These are phyloP conservation scores for Perkinsus olseni DNA, from an alignment of 169 alveolate species.

Conservation along the genomic window DNA sequence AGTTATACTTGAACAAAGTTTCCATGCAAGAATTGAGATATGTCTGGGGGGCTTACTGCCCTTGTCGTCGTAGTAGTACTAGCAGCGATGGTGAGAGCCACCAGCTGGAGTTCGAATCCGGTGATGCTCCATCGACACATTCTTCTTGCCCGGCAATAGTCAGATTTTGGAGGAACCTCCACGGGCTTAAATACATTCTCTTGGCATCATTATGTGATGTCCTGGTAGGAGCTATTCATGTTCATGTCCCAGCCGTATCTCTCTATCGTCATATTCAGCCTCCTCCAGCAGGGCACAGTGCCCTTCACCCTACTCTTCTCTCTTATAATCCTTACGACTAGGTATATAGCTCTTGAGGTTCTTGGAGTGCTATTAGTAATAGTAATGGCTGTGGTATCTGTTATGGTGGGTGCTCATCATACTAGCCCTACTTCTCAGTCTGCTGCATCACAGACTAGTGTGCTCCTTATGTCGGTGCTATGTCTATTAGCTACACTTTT, in stretches of 20 bases:
- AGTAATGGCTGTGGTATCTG: neutral
- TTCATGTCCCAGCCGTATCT: neutral
- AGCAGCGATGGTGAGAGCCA: no score
- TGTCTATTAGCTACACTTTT: neutral
- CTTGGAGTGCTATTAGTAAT: neutral
- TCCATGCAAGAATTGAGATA: neutral
- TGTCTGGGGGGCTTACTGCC: neutral
- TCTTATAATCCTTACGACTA: neutral
- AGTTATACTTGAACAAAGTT: neutral
- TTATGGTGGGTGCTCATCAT: neutral
- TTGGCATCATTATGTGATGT: neutral
- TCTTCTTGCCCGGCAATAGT: no score
- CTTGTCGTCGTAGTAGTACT: no score
- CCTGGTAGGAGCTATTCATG: neutral
- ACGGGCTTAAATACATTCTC: neutral
- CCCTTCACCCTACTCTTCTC: neutral
- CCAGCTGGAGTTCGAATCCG: no score
- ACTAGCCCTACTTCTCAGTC: neutral
- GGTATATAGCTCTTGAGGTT: neutral
- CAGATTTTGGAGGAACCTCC: neutral
- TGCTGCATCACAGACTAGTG: neutral
- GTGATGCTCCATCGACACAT: no score
- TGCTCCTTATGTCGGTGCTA: neutral
- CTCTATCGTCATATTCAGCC: neutral
- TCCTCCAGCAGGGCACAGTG: neutral